phyloP scores from a whole-genome alignment of 139 green algal genomes.

The Desmodesmus armatus region DNA sequence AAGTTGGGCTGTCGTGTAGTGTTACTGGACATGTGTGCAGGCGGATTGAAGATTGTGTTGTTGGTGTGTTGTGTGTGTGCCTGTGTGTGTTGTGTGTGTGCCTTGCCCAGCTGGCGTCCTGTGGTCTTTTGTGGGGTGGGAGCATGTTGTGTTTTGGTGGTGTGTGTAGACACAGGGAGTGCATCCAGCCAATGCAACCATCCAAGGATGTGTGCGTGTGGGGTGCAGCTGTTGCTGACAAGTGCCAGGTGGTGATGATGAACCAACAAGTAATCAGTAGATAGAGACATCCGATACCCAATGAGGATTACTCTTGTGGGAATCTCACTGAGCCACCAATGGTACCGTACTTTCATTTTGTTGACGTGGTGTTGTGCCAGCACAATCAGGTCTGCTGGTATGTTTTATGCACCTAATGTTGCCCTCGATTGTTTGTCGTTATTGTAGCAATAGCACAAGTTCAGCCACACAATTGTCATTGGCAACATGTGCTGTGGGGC shows the following conservation, averaged over 20 bases:
- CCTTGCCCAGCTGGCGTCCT: neutral
- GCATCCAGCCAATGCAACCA: no score
- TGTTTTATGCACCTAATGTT: neutral
- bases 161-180: no score
- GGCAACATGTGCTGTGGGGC: no score
- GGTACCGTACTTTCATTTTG: no score
- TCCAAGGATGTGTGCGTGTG: no score
- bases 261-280: constrained; percentile 57
- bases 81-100: neutral
- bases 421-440: no score
- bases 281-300: constrained; percentile 71
- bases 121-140: neutral
- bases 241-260: constrained; percentile 32
- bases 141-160: neutral
- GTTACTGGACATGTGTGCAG: neutral
- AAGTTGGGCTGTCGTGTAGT: neutral
- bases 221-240: neutral
- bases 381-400: neutral
- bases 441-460: no score
- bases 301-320: constrained; percentile 65
- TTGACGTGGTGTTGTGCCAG: neutral
- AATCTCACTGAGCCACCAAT: constrained; percentile 76
- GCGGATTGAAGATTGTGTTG: neutral
- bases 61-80: neutral
- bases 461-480: no score